Percentiles rank a stretch among this genome's conserved stretches.
Conservation (phyloP, 129 eudicot genomes). For the Artemisia argyi region DNA sequence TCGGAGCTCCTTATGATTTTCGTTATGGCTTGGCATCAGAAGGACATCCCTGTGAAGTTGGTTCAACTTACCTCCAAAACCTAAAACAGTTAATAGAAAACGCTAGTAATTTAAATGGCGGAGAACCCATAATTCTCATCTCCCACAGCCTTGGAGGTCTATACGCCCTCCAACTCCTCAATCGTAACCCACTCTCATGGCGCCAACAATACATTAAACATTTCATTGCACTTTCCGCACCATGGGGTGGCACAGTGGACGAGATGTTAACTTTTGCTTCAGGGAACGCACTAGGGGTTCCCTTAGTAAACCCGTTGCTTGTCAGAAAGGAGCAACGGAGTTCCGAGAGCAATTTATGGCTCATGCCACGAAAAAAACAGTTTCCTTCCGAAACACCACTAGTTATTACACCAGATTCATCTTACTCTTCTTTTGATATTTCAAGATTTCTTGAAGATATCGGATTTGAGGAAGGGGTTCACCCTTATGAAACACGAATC, state of each 20-base stretch:
- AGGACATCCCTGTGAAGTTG: conserved; percentile 64
- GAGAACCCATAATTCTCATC: conserved; percentile 61
- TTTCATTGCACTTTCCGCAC: conserved; percentile 69
- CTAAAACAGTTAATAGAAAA: conserved; percentile 60
- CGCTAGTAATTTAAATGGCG: conserved; percentile 52
- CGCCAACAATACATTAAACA: conserved; percentile 65
- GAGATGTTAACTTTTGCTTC: conserved; percentile 87
- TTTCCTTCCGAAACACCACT: conserved; percentile 37
- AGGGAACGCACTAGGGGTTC: conserved; percentile 73
- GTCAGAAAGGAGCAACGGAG: conserved; percentile 85
- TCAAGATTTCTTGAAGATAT: conserved; percentile 68
- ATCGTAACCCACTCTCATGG: conserved; percentile 57
- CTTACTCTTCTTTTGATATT: conserved; percentile 52
- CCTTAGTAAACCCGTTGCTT: conserved; percentile 70
- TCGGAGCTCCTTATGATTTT: conserved; percentile 94
- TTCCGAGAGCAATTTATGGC: conserved; percentile 84
- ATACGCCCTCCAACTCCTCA: conserved; percentile 61
- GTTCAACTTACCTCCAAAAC: conserved; percentile 57
- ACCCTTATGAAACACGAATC: conserved; percentile 55
- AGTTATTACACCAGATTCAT: conserved; percentile 43
- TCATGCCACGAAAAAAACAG: conserved; percentile 58
- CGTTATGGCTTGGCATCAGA: conserved; percentile 77
- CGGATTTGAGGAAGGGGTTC: conserved; percentile 59
- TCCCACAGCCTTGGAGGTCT: conserved; percentile 91
- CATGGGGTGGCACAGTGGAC: conserved; percentile 87